Percentiles rank a stretch among this genome's conserved stretches.
Evolutionary conservation across 2,329 filamentous ascomycete species (phyloP).

Genomic region (Venturia effusa): DNA sequence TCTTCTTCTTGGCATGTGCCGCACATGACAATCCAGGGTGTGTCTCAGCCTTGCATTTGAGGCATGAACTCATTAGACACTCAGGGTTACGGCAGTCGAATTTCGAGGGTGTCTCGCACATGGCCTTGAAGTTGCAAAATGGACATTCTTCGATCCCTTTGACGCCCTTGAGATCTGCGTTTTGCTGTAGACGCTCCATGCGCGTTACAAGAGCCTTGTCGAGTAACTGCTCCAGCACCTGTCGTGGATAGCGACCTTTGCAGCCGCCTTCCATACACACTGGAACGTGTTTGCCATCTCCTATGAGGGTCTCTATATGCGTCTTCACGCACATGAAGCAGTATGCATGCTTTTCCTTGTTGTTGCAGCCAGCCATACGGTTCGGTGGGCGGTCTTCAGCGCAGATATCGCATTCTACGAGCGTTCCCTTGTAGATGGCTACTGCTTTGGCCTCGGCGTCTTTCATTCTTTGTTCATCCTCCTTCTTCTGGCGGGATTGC

Average conservation of each 20-base stretch:
- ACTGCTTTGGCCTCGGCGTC: neutral
- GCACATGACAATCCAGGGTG: neutral
- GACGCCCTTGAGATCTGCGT: conserved; percentile 57
- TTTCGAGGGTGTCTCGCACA: conserved; percentile 55
- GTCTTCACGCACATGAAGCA: conserved; percentile 55
- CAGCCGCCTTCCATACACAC: conserved; percentile 63
- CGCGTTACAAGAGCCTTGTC: conserved; percentile 47
- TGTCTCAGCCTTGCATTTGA: neutral
- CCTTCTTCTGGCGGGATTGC: neutral
- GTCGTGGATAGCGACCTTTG: conserved; percentile 45
- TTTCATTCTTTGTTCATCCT: neutral
- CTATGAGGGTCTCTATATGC: conserved; percentile 58
- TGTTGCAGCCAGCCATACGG: conserved; percentile 57
- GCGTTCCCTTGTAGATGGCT: neutral
- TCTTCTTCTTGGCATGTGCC: neutral
- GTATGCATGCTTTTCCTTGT: conserved; percentile 51
- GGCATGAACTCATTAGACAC: neutral
- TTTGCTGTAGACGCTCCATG: conserved; percentile 61
- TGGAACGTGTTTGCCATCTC: conserved; percentile 56
- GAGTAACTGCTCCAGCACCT: conserved; percentile 47
- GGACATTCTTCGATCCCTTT: conserved; percentile 67
- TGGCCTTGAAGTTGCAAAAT: conserved; percentile 68
- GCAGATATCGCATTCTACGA: conserved; percentile 45
- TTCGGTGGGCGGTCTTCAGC: conserved; percentile 56
- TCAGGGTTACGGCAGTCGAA: conserved; percentile 27